Base-by-base conservation (phyloP, 495 filamentous ascomycete species). In the Jackrogersella minutella region DNA sequence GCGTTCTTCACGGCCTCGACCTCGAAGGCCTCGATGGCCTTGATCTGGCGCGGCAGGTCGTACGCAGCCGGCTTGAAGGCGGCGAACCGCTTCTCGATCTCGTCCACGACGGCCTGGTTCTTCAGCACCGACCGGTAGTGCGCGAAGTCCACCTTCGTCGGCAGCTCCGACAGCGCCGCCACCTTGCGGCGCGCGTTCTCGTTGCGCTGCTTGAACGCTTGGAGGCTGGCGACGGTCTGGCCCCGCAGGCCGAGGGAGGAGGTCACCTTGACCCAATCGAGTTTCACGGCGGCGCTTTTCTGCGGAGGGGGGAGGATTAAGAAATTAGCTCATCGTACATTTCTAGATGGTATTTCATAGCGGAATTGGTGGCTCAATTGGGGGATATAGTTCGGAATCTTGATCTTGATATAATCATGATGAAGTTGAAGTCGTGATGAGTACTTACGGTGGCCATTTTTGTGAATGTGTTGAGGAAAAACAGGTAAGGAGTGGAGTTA, bases 151-250 rank as follows among this genome's bases (percentile, higher is more conserved):
- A 99, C 84, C 28, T 85, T 83, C 76, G 91, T 90, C 50, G 93
- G 84, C 72, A 88, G 87, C 74, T 95, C 90, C 46, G 85, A 86
- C 39, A 98, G 91, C 40, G 86, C 55, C 76, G 86, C 84, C 31
- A 98, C 84, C 82, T 93, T 93, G 81, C 96, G 93, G 82, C 95
- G 94, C 76, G 91, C 93, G 74, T 98, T 93, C 70, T 99, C 96
- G 85, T 98, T 97, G 81, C 96, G 95, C 88, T 96, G 94, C 85
- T 99, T 99, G 90, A 99, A 99, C 69, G 91, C 82, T 76, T 92
- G 88, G 51, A 99, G 91, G 54, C 93, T 89, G 67, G 89, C 80
- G 60, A 90, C 92, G 68, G 96, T 99, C 80, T 91, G 90, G 75
- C 96, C 96, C 81, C 91, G 92, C 79, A 99, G 91, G 74, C 95